Percentiles rank a stretch among this genome's conserved stretches.
Conservation (phyloP, 257 asterid genomes). For the Solanum gracilifrons region DNA sequence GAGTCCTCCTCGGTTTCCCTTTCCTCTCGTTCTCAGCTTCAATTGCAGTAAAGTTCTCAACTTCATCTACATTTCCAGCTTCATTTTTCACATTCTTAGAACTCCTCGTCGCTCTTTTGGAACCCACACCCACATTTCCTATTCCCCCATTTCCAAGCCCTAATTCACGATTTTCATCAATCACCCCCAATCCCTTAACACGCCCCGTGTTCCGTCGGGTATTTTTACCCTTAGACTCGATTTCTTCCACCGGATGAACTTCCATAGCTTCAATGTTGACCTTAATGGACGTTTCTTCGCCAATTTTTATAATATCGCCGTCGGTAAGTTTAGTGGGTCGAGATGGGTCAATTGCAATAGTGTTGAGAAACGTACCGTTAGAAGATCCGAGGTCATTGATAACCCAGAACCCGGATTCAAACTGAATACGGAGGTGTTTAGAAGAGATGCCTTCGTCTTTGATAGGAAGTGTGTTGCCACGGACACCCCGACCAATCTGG, state of each 20-base stretch:
- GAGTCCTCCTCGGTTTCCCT: neutral
- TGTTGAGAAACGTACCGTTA: slow-evolving; percentile 61
- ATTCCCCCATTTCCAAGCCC: slow-evolving; percentile 3
- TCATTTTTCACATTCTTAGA: neutral
- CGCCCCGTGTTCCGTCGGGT: slow-evolving; percentile 27
- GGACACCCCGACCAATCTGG: slow-evolving; percentile 51
- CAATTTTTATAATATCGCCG: slow-evolving; percentile 46
- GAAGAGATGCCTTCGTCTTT: slow-evolving; percentile 74
- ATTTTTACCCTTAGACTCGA: neutral
- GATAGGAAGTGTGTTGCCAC: slow-evolving; percentile 56
- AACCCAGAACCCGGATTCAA: slow-evolving; percentile 29
- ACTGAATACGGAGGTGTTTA: slow-evolving; percentile 43
- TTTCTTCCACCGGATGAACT: neutral
- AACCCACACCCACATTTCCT: neutral
- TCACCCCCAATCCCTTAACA: slow-evolving; percentile 13
- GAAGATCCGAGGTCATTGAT: slow-evolving; percentile 59
- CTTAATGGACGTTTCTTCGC: slow-evolving; percentile 51
- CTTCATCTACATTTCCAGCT: neutral
- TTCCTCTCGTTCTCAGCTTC: neutral
- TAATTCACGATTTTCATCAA: slow-evolving; percentile 32
- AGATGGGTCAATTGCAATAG: slow-evolving; percentile 15
- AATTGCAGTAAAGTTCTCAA: neutral
- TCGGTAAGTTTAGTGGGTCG: slow-evolving; percentile 22
- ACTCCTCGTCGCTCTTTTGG: neutral
- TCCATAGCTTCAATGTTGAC: slow-evolving; percentile 17